Evolutionary conservation across 2,329 filamentous ascomycete species (phyloP).

Genomic region (Fusarium sp.): DNA sequence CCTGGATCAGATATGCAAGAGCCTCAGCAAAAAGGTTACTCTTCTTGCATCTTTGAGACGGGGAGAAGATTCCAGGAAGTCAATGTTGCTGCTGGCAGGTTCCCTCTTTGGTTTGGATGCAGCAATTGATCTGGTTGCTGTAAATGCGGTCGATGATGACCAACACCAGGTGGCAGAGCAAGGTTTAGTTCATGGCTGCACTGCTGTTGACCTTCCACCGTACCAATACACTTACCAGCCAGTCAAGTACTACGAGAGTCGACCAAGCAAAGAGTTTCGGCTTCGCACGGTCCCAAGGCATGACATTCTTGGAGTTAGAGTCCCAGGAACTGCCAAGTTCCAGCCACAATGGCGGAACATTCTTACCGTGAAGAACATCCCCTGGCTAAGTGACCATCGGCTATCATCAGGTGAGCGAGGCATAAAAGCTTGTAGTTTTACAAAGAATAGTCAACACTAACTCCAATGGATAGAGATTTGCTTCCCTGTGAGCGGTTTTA

Average conservation of each 20-base stretch:
- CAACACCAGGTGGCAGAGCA: too few relatives aligned
- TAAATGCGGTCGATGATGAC: neutral
- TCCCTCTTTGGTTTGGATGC: neutral
- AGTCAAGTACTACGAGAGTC: neutral
- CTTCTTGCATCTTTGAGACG: neutral
- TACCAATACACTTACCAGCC: neutral
- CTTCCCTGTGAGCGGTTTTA: neutral
- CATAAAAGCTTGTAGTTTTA: too few relatives aligned
- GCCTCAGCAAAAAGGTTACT: neutral
- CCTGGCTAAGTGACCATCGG: neutral
- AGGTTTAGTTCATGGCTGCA: neutral
- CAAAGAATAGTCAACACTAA: too few relatives aligned
- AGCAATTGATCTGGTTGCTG: neutral
- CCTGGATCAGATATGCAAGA: neutral
- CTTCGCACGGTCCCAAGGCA: neutral
- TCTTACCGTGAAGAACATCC: neutral
- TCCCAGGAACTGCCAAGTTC: neutral
- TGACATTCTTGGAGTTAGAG: neutral
- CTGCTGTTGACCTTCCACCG: neutral
- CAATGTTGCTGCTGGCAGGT: neutral
- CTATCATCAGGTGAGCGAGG: too few relatives aligned
- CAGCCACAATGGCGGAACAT: neutral
- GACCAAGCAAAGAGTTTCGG: neutral
- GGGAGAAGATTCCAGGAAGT: neutral
- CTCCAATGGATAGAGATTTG: too few relatives aligned